Evolutionary conservation across 352 stramenopile species (phyloP).

Genomic region (Globisporangium polare): DNA sequence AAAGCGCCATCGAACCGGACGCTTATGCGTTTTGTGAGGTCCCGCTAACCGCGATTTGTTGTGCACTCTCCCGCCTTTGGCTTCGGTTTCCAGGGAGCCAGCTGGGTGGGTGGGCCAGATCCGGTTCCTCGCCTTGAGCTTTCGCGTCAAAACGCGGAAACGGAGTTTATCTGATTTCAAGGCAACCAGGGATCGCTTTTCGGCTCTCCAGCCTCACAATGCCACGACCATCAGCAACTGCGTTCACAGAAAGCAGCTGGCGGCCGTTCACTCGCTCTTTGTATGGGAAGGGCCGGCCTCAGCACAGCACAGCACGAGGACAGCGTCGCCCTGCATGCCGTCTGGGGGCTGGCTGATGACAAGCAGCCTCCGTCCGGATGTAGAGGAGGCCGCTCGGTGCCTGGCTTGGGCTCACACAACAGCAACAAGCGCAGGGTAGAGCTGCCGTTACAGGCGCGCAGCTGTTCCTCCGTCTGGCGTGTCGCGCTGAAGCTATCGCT

Average conservation of each 20-base stretch:
- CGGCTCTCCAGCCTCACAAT: background rate
- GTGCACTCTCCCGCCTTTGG: too few relatives aligned
- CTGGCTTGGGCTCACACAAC: too few relatives aligned
- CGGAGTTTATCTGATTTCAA: background rate
- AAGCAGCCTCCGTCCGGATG: background rate
- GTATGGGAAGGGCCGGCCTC: background rate
- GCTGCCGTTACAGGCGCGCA: too few relatives aligned
- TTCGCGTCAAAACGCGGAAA: too few relatives aligned
- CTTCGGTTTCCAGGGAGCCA: background rate
- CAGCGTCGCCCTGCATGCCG: too few relatives aligned
- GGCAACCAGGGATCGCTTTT: too few relatives aligned
- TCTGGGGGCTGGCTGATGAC: background rate
- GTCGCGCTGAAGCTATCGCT: too few relatives aligned
- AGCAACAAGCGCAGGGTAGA: too few relatives aligned
- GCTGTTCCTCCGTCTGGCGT: too few relatives aligned
- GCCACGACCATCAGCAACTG: too few relatives aligned
- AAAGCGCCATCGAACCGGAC: too few relatives aligned
- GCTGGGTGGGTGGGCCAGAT: background rate
- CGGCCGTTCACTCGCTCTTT: background rate
- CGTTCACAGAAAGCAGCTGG: constrained; percentile 1
- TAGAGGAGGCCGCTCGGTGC: background rate
- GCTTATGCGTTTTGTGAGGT: background rate
- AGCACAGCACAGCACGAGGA: background rate
- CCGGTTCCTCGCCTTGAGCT: background rate
- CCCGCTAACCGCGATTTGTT: background rate